Conservation (phyloP, 306 rosid species). For the Luffa acutangula region DNA sequence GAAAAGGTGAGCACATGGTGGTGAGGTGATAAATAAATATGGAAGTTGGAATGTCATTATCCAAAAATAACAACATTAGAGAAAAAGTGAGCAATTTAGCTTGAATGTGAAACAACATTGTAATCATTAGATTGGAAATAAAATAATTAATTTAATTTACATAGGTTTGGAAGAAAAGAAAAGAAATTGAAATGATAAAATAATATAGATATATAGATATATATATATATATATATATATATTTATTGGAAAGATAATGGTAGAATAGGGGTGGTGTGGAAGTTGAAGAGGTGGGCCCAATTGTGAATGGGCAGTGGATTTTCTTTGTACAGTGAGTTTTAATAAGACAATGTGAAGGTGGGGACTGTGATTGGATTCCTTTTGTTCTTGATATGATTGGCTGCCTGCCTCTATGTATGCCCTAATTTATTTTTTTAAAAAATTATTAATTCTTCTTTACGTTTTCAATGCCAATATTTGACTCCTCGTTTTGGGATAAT, state of each 20-base stretch:
- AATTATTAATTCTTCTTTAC: neutral
- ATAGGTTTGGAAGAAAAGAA: neutral
- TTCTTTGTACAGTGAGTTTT: neutral
- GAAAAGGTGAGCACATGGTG: neutral
- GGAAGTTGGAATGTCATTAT: neutral
- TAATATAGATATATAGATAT: neutral
- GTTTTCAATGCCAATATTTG: neutral
- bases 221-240: too few relatives aligned
- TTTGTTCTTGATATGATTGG: slow-evolving; percentile 9
- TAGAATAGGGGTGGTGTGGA: neutral
- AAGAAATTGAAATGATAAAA: neutral
- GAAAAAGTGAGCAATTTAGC: neutral
- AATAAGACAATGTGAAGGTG: slow-evolving; percentile 4
- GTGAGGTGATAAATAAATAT: neutral
- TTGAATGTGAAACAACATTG: neutral
- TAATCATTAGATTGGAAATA: neutral
- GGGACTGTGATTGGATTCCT: slow-evolving; percentile 6
- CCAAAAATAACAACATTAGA: neutral
- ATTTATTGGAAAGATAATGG: too few relatives aligned
- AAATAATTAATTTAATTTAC: neutral
- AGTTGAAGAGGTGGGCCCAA: neutral
- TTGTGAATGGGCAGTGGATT: neutral
- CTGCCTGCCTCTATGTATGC: neutral
- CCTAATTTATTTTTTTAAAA: neutral
- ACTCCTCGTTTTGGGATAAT: neutral